Evolutionary conservation across 75 land plant genomes (phyloP), one percentile per base, ranked within the genome.

Genomic region (Sequoiadendron giganteum): DNA sequence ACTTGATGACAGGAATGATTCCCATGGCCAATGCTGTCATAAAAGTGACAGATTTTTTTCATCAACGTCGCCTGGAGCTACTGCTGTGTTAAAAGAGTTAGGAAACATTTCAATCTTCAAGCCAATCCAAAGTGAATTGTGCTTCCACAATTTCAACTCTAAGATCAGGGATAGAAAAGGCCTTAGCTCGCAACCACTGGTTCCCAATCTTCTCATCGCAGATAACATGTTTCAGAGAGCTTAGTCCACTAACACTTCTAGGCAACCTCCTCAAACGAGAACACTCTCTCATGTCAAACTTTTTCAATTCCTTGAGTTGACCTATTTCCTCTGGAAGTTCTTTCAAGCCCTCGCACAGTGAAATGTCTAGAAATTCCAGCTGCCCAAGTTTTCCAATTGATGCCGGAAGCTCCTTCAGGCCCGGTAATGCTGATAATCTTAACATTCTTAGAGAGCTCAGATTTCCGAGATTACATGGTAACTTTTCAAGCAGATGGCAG

Each of bases 261-360:
- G 95, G 95, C 39, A 56, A 58, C 95, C 42, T 40, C 42, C 42
- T 40, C 42, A 40, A 40, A 40, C 42, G 1, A 40, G 42, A 40
- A 40, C 42, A 94, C 84, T 92, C 91, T 72, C 93, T 89, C 95
- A 94, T 94, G 90, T 94, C 93, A 36, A 94, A 91, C 90, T 91
- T 92, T 84, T 91, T 89, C 89, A 94, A 85, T 5, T 86, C 88
- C 4, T 13, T 43, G 70, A 91, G 45, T 3, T 86, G 49, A 5
- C 90, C 92, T 38, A 94, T 80, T n/a, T 86, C 91, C 1, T 94
- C 42, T 40, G 42, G 42, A 40, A 40, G 42, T 40, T 40, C 42
- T 40, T 40, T 40, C 42, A 40, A 40, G 2, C 42, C 42, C 42
- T 40, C 42, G 2, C 42, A 40, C 42, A 40, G 42, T 40, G 42